A percentile compares a stretch with the other conserved stretches of the same genome.
These are phyloP conservation scores for Pseudocercospora musae DNA, from an alignment of 2,329 filamentous ascomycete genomes.

Conservation along the genomic window DNA sequence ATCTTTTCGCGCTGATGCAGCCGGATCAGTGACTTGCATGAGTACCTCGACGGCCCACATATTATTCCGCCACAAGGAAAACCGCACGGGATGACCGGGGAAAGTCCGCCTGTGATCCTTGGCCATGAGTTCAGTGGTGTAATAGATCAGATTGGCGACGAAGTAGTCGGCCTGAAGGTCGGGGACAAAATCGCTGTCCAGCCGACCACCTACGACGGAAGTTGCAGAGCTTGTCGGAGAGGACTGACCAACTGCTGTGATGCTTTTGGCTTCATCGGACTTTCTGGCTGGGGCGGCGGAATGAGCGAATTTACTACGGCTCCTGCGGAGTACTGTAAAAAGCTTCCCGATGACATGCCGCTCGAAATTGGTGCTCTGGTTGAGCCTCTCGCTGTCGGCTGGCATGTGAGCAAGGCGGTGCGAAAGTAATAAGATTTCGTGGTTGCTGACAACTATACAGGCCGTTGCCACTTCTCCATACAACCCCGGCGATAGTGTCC, in stretches of 20 bases:
- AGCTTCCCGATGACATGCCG: conserved; percentile 7
- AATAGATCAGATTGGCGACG: conserved; percentile 23
- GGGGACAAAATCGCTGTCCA: conserved; percentile 20
- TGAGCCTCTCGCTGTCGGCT: conserved; percentile 20
- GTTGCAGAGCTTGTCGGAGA: conserved; percentile 12
- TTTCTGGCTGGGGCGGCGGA: conserved; percentile 29
- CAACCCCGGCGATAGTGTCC: conserved; percentile 10
- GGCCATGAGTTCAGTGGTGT: conserved; percentile 21
- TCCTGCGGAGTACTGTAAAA: conserved; percentile 10
- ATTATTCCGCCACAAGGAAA: conserved; percentile 15
- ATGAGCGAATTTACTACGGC: conserved; percentile 31
- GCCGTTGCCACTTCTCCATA: conserved; percentile 5
- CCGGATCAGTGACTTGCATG: conserved; percentile 21
- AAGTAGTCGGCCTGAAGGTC: conserved; percentile 2
- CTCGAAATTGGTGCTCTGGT: conserved; percentile 14
- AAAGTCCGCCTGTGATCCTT: conserved; percentile 16
- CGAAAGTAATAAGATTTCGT: not conserved
- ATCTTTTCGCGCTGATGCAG: not conserved
- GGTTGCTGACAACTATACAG: not conserved
- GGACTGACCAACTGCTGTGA: conserved; percentile 8
- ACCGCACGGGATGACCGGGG: conserved; percentile 16
- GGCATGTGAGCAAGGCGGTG: not conserved
- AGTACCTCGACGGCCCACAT: conserved; percentile 25
- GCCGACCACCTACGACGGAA: conserved; percentile 15
- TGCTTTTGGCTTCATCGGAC: conserved; percentile 7